Evolutionary conservation across 805 yeast species (phyloP), one percentile per base, ranked within the genome.

Genomic region (Candida pseudofarinosa): DNA sequence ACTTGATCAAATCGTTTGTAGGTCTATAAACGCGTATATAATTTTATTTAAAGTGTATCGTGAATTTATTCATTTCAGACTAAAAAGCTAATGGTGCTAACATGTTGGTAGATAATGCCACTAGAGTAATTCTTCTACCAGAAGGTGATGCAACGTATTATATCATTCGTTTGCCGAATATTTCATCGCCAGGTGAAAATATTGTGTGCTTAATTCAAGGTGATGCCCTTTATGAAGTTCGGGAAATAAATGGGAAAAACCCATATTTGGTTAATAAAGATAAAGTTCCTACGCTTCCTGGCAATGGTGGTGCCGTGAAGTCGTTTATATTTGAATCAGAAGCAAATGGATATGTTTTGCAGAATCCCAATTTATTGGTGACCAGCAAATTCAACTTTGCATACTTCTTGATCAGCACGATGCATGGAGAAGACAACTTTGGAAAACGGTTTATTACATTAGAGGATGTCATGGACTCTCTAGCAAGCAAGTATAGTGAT

Each of bases 401-500:
- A 0, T 79, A 69, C 54, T 49, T 67, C 3, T 47, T 79, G 37
- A 56, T 77, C 10, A 48, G 63, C 2, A 59, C 61, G 35, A 66
- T 76, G 48, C 51, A 56, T 18, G 40, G 49, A 3, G 42, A 53
- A 23, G 41, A 60, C 2, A 52, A 53, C 18, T 62, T 65, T 33
- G 38, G 54, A 34, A 48, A 46, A 36, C 51, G 76, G 35, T 58
- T 62, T 49, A 44, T 69, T 44, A 56, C 73, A 0, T 49, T 65
- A 13, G 79, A 77, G 17, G 81, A 77, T 52, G 48, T 77, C 3
- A 52, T 60, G 5, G 80, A 74, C 48, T 46, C 52, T 14, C 45
- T 70, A 23, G 53, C 56, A 37, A 49, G 48, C 40, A 51, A 54
- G 23, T 62, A 52, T 43, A 58, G 58, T 31, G 65, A 53, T 46